Conservation (phyloP, 192 early-diverging fungal genomes). For the Coemansia sp. region DNA sequence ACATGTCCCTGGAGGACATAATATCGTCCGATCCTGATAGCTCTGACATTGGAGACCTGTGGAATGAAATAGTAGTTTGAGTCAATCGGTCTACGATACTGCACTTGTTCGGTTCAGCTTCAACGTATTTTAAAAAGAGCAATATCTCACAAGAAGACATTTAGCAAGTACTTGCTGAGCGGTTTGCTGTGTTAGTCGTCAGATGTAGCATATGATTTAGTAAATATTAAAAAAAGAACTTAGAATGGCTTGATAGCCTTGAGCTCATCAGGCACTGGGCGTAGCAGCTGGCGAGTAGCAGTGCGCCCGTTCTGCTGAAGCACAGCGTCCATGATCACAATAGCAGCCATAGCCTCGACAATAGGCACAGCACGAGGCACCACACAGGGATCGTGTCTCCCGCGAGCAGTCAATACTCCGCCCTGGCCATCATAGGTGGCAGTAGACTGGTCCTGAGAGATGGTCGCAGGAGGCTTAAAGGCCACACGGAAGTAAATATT, state of each 20-base stretch:
- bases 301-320: slow-evolving; percentile 45
- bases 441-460: slow-evolving; percentile 86
- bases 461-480: slow-evolving; percentile 97
- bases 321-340: slow-evolving; percentile 87
- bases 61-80: too few relatives aligned
- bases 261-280: slow-evolving; percentile 38
- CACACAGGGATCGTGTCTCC: slow-evolving; percentile 97
- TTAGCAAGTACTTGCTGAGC: too few relatives aligned
- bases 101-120: too few relatives aligned
- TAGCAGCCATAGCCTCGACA: slow-evolving; percentile 94
- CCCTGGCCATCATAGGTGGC: slow-evolving; percentile 78
- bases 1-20: slow-evolving; percentile 39
- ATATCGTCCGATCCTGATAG: slow-evolving; percentile 35
- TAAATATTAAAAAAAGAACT: too few relatives aligned
- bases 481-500: slow-evolving; percentile 96
- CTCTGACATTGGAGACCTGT: slow-evolving; percentile 18
- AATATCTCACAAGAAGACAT: too few relatives aligned
- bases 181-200: too few relatives aligned
- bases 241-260: slow-evolving; percentile 51
- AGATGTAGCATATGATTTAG: too few relatives aligned
- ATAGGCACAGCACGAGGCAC: slow-evolving; percentile 95
- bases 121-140: too few relatives aligned
- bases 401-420: slow-evolving; percentile 85
- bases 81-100: too few relatives aligned
- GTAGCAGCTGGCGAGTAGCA: slow-evolving; percentile 27